Conservation (phyloP, 163 green algal species). For the Chlamydomonas reinhardtii region DNA sequence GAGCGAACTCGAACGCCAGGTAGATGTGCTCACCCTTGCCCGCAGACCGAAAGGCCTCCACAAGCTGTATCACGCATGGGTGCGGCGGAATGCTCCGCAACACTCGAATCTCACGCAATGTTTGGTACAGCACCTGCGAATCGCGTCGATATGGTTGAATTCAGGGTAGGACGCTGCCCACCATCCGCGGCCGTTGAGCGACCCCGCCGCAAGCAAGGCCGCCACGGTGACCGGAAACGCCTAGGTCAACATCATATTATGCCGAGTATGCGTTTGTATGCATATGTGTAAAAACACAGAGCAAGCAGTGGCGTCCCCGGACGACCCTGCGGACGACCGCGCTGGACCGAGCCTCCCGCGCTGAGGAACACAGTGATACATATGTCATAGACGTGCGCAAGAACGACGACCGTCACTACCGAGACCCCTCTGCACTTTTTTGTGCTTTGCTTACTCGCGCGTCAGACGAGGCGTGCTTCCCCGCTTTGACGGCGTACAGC, state of each 20-base stretch:
- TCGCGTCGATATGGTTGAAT: too few relatives aligned
- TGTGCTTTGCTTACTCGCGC: neutral
- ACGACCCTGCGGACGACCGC: too few relatives aligned
- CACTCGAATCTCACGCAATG: constrained; percentile 16
- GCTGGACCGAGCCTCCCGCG: too few relatives aligned
- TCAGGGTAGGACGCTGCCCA: too few relatives aligned
- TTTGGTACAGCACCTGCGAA: constrained; percentile 3
- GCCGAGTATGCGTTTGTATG: too few relatives aligned
- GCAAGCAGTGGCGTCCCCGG: too few relatives aligned
- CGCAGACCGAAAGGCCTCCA: constrained; percentile 5
- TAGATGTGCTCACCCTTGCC: neutral
- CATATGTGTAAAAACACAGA: too few relatives aligned
- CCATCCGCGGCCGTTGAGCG: too few relatives aligned
- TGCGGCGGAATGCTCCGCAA: neutral
- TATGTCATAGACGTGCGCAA: neutral
- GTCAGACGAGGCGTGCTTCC: neutral
- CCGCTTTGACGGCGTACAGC: neutral
- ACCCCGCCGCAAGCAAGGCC: too few relatives aligned
- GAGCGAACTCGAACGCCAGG: constrained; percentile 9
- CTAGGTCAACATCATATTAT: too few relatives aligned
- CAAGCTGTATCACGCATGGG: neutral
- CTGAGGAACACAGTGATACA: neutral
- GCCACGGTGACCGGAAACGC: too few relatives aligned
- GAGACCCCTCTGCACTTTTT: neutral
- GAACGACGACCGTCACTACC: neutral